Evolutionary conservation across 306 rosid genomes (phyloP), one percentile per base, ranked within the genome.

Genomic region (Acacia confusa): DNA sequence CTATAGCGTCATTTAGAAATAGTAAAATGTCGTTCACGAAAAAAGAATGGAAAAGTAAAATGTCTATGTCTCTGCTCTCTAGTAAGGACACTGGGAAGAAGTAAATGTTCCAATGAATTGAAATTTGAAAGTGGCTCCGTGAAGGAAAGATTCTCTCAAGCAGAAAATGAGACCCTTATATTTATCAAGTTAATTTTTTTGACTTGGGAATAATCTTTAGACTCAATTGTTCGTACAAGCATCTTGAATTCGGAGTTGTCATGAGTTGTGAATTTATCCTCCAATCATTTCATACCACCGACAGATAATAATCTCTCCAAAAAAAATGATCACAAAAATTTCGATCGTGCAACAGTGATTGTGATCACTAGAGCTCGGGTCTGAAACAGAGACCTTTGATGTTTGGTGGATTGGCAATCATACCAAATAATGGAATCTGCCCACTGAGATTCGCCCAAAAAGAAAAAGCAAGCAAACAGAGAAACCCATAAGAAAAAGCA

Each of bases 61-160:
- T 60, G 19, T 3, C 66, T 24, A 24, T 4, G 58, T 25, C 82
- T 52, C 0, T 47, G 0, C 22, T 48, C 44, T 40, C 20, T 50
- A 41, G 82, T 64, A 81, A 71, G 93, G 67, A 61, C 92, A 70
- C 45, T 15, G 48, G 82, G 80, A 53, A 75, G 95, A 89, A 92
- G 88, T 60, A 66, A 44, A 12, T 25, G 90, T 85, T 84, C 83
- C 50, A 32, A n/a, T 12, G 77, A 68, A 67, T 83, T 78, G 88
- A 84, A 83, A 68, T 67, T 83, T 78, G 88, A 84, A 83, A 89
- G 74, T 72, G 88, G 83, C 89, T 79, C 80, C 89, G 74, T 71
- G 47, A 82, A 76, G 60, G 79, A 74, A 72, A 85, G 87, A 74
- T 79, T 24, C 71, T 72, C 60, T 16, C 25, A 22, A 22, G 27